These are phyloP conservation scores for Olyra latifolia DNA, from an alignment of 176 grass and related monocot species.

Conservation along the genomic window DNA sequence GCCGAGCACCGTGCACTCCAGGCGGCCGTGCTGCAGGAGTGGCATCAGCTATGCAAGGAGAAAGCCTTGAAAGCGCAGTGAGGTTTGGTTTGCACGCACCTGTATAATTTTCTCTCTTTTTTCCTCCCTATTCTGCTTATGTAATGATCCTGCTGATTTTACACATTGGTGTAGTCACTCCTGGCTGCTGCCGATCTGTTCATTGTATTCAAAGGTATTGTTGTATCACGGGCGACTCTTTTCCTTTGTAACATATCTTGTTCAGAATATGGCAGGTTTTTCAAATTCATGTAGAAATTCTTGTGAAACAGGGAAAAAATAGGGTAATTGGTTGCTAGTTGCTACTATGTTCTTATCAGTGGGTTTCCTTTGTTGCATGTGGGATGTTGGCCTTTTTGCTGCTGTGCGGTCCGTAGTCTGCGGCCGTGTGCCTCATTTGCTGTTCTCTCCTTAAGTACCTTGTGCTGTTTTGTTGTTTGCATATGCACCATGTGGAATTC, in stretches of 20 bases:
- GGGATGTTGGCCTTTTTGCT: neutral
- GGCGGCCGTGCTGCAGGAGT: conserved; percentile 91
- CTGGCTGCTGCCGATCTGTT: conserved; percentile 11
- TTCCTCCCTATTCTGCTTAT: neutral
- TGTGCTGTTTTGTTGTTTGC: neutral
- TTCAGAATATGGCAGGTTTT: too few species aligned
- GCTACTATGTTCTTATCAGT: neutral
- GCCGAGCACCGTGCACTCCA: conserved; percentile 91
- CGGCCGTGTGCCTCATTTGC: too few species aligned
- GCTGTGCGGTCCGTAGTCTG: neutral
- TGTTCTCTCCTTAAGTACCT: too few species aligned
- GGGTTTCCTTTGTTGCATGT: neutral
- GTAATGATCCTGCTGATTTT: conserved; percentile 32
- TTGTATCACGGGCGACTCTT: neutral
- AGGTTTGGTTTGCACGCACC: neutral
- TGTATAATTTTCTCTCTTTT: conserved; percentile 40
- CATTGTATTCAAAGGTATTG: conserved; percentile 34
- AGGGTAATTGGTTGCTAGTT: neutral
- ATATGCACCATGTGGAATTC: neutral
- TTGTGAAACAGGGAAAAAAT: neutral
- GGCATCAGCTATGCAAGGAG: conserved; percentile 87
- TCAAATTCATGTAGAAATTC: neutral
- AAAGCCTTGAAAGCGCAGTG: conserved; percentile 77
- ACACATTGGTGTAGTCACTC: neutral
- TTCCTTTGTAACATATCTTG: conserved; percentile 36